phyloP scores from a whole-genome alignment of 441 rosid genomes.

The Pelargonium citronellum region DNA sequence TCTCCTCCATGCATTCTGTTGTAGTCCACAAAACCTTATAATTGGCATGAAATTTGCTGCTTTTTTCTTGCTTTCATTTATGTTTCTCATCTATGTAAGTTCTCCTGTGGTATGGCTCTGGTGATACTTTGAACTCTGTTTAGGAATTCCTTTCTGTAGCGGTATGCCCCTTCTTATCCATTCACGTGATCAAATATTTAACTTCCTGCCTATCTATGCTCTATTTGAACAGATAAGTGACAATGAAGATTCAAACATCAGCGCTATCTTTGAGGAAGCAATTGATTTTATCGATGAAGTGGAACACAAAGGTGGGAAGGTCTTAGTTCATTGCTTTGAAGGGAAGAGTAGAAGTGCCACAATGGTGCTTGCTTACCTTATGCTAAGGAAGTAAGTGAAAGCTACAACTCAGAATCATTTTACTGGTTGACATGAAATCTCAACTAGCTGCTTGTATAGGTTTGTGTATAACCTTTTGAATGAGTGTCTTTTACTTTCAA shows the following conservation, averaged over 20 bases:
- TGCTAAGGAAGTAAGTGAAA: conserved; percentile 79
- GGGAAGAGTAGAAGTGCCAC: conserved; percentile 99
- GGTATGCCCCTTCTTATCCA: not conserved
- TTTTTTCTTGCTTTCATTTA: too few species aligned
- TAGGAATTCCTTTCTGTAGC: not conserved
- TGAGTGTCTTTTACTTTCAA: not conserved
- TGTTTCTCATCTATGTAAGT: too few species aligned
- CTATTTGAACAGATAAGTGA: conserved; percentile 58
- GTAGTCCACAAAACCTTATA: too few species aligned
- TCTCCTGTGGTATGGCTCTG: too few species aligned
- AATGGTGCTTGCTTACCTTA: conserved; percentile 74
- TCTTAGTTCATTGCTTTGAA: conserved; percentile 94
- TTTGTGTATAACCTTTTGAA: not conserved
- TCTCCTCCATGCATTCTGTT: too few species aligned
- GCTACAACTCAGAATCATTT: not conserved
- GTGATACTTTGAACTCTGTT: too few species aligned
- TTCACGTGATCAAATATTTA: not conserved
- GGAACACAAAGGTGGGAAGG: conserved; percentile 68
- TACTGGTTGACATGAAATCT: too few species aligned
- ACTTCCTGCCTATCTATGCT: not conserved
- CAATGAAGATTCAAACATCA: conserved; percentile 74
- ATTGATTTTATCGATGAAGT: conserved; percentile 71
- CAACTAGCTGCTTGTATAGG: too few species aligned
- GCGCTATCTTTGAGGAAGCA: conserved; percentile 75
- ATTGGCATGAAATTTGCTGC: too few species aligned